Base-by-base conservation (phyloP, 441 rosid species). In the Pelargonium fulgidum region DNA sequence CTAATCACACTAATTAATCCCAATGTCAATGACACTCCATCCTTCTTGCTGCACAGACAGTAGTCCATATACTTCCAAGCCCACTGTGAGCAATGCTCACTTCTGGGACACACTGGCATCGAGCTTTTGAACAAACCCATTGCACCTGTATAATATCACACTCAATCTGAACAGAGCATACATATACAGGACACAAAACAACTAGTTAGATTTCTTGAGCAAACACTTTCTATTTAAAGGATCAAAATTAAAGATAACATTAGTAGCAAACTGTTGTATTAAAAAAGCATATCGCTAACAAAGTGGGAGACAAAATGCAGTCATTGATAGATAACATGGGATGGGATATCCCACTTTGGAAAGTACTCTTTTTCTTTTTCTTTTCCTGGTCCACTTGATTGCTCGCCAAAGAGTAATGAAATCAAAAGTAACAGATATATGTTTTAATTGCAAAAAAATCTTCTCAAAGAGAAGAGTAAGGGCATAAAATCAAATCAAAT, bases 1-100 rank as follows among this genome's bases (percentile, higher is more conserved):
- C 92, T 85, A 42, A 83, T 39, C 20, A 91, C 92, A 75, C 97
- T 91, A 6, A 82, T 41, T 67, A 85, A 42, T 19, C 96, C 97
- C 67, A 91, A 81, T 1, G 75, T 72, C 62, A 89, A 74, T 0
- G 97, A 85, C 16, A 82, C 64, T 1, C 69, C 85, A 72, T 87
- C 85, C 77, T 76, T 89, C 4, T 61, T 44, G 69, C 82, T 82
- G 77, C 92, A 87, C 29, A 87, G 82, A 52, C 92, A 85, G 64
- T 84, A 78, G 14, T 72, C 64, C 72, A 84, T 17, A 69, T 81
- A 65, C 24, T 70, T 50, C 70, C 73, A 73, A 11, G 86, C 85
- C 89, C 89, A 85, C 36, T 71, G 65, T 17, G 77, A 67, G 78
- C 92, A 87, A 54, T 80, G 79, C 36, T 13, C 75, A 22, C 56